A percentile compares a stretch with the other conserved stretches of the same genome.
Evolutionary conservation across 164 flowering plant genomes (phyloP).

Genomic region (Vitis amurensis): DNA sequence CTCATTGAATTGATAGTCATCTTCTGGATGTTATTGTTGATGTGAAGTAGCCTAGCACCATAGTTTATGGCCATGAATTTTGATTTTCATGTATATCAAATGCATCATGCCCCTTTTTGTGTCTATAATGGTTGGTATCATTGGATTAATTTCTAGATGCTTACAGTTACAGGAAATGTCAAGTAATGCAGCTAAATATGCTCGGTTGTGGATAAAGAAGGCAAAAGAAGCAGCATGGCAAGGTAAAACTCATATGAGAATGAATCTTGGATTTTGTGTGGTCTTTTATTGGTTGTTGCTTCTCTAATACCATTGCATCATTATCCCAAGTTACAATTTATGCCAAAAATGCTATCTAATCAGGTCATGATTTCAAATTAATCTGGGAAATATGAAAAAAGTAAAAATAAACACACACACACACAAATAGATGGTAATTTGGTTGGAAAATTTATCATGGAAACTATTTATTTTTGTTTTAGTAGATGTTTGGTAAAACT

Average conservation of each 20-base stretch:
- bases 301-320: neutral
- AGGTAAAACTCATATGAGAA: slow-evolving; percentile 32
- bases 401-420: too few relatives aligned
- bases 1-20: too few relatives aligned
- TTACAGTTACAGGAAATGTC: slow-evolving; percentile 69
- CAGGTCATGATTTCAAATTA: too few relatives aligned
- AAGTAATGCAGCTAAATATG: slow-evolving; percentile 63
- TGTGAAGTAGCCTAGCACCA: neutral
- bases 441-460: too few relatives aligned
- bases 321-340: neutral
- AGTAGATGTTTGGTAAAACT: too few relatives aligned
- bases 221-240: slow-evolving; percentile 66
- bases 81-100: too few relatives aligned
- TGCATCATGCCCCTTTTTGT: neutral
- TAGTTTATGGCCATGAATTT: neutral
- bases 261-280: neutral
- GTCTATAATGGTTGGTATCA: neutral
- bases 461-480: too few relatives aligned
- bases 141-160: slow-evolving; percentile 1
- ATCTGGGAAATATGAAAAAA: too few relatives aligned
- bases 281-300: slow-evolving; percentile 6
- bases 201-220: slow-evolving; percentile 60
- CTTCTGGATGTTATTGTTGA: too few relatives aligned
- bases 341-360: too few relatives aligned
- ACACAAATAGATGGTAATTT: too few relatives aligned